Percentiles rank a stretch among this genome's conserved stretches.
phyloP scores from a whole-genome alignment of 2,329 filamentous ascomycete genomes.

The Cercospora nicotianae region DNA sequence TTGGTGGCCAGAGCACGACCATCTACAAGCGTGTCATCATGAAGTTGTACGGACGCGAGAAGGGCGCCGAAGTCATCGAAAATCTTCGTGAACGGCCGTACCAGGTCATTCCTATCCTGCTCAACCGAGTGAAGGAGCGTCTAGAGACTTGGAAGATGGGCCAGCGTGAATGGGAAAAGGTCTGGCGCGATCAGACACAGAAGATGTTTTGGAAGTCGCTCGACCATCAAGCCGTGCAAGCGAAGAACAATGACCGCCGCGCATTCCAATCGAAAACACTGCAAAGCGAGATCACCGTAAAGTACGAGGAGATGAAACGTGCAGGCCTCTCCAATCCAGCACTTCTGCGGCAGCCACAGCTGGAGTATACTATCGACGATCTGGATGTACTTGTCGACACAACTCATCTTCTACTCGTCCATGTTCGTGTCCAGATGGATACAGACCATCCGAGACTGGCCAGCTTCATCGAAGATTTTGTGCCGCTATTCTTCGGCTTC shows the following conservation, averaged over 20 bases:
- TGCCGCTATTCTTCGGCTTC: constrained; percentile 53
- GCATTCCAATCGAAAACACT: constrained; percentile 87
- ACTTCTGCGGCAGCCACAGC: constrained; percentile 55
- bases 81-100: constrained; percentile 84
- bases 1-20: constrained; percentile 90
- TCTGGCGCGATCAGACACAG: constrained; percentile 95
- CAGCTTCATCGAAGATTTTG: constrained; percentile 52
- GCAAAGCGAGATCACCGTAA: constrained; percentile 85
- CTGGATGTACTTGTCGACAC: constrained; percentile 54
- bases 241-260: constrained; percentile 81
- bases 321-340: constrained; percentile 42
- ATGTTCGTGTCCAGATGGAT: constrained; percentile 44
- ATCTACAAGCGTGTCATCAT: constrained; percentile 97
- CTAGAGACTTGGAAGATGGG: constrained; percentile 97
- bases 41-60: constrained; percentile 89
- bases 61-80: constrained; percentile 79
- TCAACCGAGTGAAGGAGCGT: constrained; percentile 90
- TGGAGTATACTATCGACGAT: constrained; percentile 69
- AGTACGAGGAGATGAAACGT: constrained; percentile 85
- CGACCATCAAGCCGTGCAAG: constrained; percentile 91
- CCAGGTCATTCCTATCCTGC: constrained; percentile 81
- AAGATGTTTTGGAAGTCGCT: constrained; percentile 94
- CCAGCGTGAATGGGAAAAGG: constrained; percentile 97
- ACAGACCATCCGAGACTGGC: constrained; percentile 48
- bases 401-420: constrained; percentile 47